phyloP scores from a whole-genome alignment of 1,284 basidiomycete species.

The Cystobasidium slooffiae region DNA sequence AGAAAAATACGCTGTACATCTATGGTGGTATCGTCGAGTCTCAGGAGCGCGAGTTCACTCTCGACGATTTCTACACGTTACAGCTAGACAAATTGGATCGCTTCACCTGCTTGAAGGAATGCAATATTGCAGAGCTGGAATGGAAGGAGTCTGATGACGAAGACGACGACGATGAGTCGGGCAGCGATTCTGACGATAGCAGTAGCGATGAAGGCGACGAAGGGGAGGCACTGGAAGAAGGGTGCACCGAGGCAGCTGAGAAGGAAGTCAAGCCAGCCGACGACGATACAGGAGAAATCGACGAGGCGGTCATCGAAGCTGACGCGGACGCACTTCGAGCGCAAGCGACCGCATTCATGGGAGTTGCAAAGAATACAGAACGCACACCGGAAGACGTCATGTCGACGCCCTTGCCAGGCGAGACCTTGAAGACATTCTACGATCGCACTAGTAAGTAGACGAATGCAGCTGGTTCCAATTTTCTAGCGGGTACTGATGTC shows the following conservation, averaged over 20 bases:
- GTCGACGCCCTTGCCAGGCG: constrained; percentile 85
- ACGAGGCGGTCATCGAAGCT: constrained; percentile 47
- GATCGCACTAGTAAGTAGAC: constrained; percentile 69
- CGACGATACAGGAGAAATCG: constrained; percentile 50
- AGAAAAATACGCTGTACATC: constrained; percentile 85
- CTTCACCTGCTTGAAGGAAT: constrained; percentile 72
- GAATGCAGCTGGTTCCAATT: not conserved
- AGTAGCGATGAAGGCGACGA: constrained; percentile 64
- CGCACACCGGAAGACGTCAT: constrained; percentile 73
- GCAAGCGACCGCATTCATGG: constrained; percentile 73
- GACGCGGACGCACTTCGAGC: constrained; percentile 64
- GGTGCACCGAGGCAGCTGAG: constrained; percentile 25
- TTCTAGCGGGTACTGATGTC: not conserved
- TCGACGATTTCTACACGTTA: constrained; percentile 79
- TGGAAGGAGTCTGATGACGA: constrained; percentile 59
- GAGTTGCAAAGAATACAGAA: constrained; percentile 64
- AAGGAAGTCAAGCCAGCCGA: constrained; percentile 52
- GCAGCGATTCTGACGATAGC: constrained; percentile 62
- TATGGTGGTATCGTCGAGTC: constrained; percentile 87
- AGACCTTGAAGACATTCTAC: constrained; percentile 83
- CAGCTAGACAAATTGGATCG: constrained; percentile 79
- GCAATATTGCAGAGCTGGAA: constrained; percentile 63
- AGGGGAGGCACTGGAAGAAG: constrained; percentile 58
- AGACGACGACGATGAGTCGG: constrained; percentile 51
- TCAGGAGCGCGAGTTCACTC: constrained; percentile 77